phyloP scores from a whole-genome alignment of 2,329 filamentous ascomycete genomes.

The Pyrenophora graminea region DNA sequence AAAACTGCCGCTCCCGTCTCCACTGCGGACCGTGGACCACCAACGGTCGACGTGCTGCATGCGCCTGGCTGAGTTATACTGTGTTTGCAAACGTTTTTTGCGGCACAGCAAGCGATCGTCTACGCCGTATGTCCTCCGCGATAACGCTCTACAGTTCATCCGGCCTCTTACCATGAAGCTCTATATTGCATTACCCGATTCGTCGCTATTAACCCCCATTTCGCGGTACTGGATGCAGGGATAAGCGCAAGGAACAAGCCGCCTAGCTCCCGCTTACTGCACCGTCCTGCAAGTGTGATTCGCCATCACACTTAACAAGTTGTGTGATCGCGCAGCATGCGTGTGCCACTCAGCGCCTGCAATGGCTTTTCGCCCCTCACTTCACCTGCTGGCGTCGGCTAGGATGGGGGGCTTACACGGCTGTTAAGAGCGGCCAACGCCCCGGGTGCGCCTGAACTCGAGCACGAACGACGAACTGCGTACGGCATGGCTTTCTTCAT shows the following conservation, averaged over 20 bases:
- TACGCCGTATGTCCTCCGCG: conserved; percentile 12
- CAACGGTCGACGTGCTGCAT: too few relatives aligned
- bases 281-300: conserved; percentile 24
- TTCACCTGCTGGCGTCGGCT: conserved; percentile 20
- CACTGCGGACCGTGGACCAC: neutral
- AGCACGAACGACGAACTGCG: conserved; percentile 14
- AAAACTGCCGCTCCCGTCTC: conserved; percentile 16
- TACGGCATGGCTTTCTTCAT: conserved; percentile 53
- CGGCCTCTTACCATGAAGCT: conserved; percentile 4
- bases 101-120: conserved; percentile 3
- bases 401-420: conserved; percentile 21
- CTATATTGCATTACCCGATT: conserved; percentile 22
- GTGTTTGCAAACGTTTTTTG: neutral
- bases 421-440: conserved; percentile 31
- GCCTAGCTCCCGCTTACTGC: conserved; percentile 20
- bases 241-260: conserved; percentile 20
- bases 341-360: conserved; percentile 41
- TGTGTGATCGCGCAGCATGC: conserved; percentile 37
- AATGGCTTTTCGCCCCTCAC: conserved; percentile 30
- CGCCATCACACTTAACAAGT: conserved; percentile 26
- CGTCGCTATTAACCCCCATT: conserved; percentile 22
- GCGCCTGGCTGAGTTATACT: too few relatives aligned
- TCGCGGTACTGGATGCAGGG: conserved; percentile 9
- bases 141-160: conserved; percentile 1
- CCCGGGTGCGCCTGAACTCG: conserved; percentile 18